A percentile compares a stretch with the other conserved stretches of the same genome.
phyloP scores from a whole-genome alignment of 2,329 filamentous ascomycete genomes.

The Ophiocordyceps sinensis region DNA sequence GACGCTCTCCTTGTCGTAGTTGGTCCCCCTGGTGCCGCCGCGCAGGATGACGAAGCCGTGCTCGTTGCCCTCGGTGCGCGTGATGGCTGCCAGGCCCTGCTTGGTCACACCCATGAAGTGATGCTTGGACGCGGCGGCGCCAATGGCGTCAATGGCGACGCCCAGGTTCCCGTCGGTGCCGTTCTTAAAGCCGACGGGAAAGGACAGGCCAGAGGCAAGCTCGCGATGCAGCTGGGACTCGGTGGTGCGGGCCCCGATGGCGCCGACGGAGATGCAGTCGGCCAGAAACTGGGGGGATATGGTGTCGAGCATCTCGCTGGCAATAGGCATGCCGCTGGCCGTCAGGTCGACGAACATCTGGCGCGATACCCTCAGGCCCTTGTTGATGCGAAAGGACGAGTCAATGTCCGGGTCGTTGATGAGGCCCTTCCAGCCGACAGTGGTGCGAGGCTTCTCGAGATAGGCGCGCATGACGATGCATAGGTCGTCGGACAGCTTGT shows the following conservation, averaged over 20 bases:
- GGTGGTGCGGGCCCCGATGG: constrained; percentile 89
- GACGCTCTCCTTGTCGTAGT: constrained; percentile 81
- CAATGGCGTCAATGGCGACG: constrained; percentile 92
- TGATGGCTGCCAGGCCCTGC: constrained; percentile 90
- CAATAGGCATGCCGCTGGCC: constrained; percentile 77
- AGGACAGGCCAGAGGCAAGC: constrained; percentile 84
- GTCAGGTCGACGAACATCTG: constrained; percentile 91
- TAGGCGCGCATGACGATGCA: constrained; percentile 96
- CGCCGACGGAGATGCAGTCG: constrained; percentile 87
- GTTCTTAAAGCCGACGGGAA: constrained; percentile 99
- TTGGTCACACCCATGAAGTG: constrained; percentile 99
- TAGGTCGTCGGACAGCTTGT: constrained; percentile 70
- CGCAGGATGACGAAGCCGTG: constrained; percentile 95
- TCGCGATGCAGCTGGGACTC: constrained; percentile 95
- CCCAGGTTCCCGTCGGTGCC: constrained; percentile 85
- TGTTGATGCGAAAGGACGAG: constrained; percentile 97
- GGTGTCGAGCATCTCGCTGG: constrained; percentile 96
- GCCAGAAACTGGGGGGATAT: constrained; percentile 97
- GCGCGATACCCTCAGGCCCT: constrained; percentile 82
- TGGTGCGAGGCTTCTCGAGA: constrained; percentile 96
- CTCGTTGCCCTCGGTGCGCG: constrained; percentile 83
- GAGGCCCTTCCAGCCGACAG: constrained; percentile 96
- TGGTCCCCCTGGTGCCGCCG: constrained; percentile 82
- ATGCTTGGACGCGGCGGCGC: constrained; percentile 69
- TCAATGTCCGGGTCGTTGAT: constrained; percentile 99